A percentile compares a stretch with the other conserved stretches of the same genome.
phyloP scores from a whole-genome alignment of 345 rosid species.

The Ricinus communis region DNA sequence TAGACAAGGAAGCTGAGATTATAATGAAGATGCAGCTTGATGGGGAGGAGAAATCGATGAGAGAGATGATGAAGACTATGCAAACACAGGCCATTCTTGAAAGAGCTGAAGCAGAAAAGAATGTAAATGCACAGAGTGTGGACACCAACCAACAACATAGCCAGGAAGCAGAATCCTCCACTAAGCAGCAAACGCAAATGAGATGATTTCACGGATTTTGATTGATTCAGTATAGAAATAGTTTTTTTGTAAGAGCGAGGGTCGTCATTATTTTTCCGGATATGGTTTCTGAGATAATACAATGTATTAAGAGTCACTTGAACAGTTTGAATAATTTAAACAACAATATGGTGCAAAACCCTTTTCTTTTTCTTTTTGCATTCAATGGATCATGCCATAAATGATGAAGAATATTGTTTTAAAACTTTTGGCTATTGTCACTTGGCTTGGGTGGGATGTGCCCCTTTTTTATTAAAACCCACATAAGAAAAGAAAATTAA shows the following conservation, averaged over 20 bases:
- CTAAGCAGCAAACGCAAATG: conserved; percentile 25
- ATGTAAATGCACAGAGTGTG: conserved; percentile 20
- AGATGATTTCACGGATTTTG: conserved; percentile 10
- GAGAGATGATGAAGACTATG: conserved; percentile 60
- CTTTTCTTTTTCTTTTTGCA: too few relatives aligned
- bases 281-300: background rate
- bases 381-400: too few relatives aligned
- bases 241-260: conserved; percentile 7
- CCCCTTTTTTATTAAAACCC: too few relatives aligned
- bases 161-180: conserved; percentile 26
- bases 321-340: conserved; percentile 1
- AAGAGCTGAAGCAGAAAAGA: conserved; percentile 54
- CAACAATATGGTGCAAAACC: too few relatives aligned
- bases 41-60: conserved; percentile 76
- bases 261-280: background rate
- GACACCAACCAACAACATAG: conserved; percentile 26
- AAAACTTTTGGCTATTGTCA: too few relatives aligned
- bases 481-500: too few relatives aligned
- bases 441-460: too few relatives aligned
- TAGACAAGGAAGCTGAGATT: conserved; percentile 73
- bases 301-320: too few relatives aligned
- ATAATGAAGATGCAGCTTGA: conserved; percentile 84
- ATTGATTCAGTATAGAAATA: background rate
- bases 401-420: too few relatives aligned
- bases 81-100: conserved; percentile 58